Base-by-base conservation (phyloP, 805 yeast genomes). In the Nakazawaea molendinolei region DNA sequence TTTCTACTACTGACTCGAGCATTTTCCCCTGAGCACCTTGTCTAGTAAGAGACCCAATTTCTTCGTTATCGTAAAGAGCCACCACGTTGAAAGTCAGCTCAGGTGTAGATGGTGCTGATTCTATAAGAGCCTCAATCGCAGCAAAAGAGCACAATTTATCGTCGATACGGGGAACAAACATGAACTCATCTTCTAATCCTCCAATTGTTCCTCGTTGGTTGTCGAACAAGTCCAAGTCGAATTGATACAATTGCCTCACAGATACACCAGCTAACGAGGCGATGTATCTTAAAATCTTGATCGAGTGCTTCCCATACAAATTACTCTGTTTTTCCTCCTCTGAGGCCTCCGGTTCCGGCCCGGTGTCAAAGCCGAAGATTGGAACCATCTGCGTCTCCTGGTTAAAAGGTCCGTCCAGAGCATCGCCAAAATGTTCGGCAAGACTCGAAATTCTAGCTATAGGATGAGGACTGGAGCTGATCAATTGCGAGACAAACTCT, bases 371-470 rank as follows among this genome's bases (percentile, higher is more conserved):
- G 0, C 87, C 95, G 36, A 81, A 63, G 8, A 86, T 74, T 1
- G 95, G 95, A n/a, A 84, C 82, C 34, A 82, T 77, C 50, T 79
- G 76, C 18, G 82, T 80, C 55, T 86, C 95, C 36, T 61, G 64
- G 60, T 86, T 84, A 60, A 79, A 83, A 4, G 89, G 89, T 5
- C 80, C 80, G 16, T 58, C 51, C 4, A 86, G 69, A 5, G 76
- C 77, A 2, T 63, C 61, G 31, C 95, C 95, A 53, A 86, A 86
- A 61, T 86, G 95, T 3, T 87, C 87, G 6, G 95, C 95, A 51
- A 86, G 65, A 2, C 90, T 71, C 3, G 95, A 90, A 35, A 86
- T 80, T 47, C 77, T 77, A 10, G 89, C 95, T 47, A 86, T 71
- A 42, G 85, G 85, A 46, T 67, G 69, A 12, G 83, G 82, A 1